Evolutionary conservation across 2,329 filamentous ascomycete species (phyloP), one percentile per base, ranked within the genome.

Genomic region (Alternaria viburni): DNA sequence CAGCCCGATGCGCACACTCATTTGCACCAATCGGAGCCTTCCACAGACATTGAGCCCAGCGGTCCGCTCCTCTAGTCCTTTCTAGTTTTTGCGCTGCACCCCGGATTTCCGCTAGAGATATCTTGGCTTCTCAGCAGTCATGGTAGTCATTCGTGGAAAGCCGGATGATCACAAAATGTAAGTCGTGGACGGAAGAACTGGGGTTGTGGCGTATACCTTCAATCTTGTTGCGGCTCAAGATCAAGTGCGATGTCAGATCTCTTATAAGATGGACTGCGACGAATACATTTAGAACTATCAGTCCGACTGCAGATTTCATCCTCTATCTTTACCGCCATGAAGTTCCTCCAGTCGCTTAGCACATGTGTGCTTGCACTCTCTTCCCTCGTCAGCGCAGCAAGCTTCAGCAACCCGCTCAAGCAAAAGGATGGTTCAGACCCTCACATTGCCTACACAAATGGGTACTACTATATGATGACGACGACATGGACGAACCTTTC

Each of bases 391-490:
- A 69, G 68, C 46, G 77, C 77, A 26, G 76, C 77, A 28, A 78
- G 81, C 17, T 88, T 82, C 66, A 84, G 83, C 32, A 88, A 88
- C 62, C 85, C 86, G 0, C 80, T 88, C 54, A 83, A 83, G 36
- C 77, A 79, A 17, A 81, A 80, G 0, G 81, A 84, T 41, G 86
- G 86, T 9, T 83, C 82, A 19, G 86, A 88, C 66, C 85, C 86
- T 1, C 84, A 84, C 63, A 82, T 88, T 6, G 82, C 83, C 1
- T 87, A 83, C 57, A 80, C 80, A 0, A 83, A 81, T 11, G 86
- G 85, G 0, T 87, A 85, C 67, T 88, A 88, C 75, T 88, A 88
- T 65, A 78, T 89, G 26, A 82, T 86, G 67, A 85, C 85, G 0
- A 88, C 86, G 0, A 85, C 85, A 25, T 89, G 85, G 85, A 83